A percentile compares a stretch with the other conserved stretches of the same genome.
Evolutionary conservation across 331 rosid species (phyloP).

Genomic region (Pyracantha coccinea): DNA sequence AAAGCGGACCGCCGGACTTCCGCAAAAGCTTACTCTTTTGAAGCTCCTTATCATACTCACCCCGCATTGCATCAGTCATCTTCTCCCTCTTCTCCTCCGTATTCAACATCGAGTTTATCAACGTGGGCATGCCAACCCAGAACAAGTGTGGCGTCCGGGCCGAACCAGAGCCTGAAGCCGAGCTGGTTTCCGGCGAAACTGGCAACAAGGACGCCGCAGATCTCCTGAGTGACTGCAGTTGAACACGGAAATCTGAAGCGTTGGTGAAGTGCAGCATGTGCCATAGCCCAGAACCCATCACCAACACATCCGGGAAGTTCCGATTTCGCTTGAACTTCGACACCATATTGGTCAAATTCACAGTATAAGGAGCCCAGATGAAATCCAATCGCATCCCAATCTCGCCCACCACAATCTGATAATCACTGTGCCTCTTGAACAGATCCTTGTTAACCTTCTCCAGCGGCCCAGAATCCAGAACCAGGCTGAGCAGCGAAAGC

Average conservation of each 20-base stretch:
- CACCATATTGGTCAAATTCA: conserved; percentile 57
- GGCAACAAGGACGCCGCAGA: conserved; percentile 49
- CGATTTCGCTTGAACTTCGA: conserved; percentile 38
- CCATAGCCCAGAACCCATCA: conserved; percentile 89
- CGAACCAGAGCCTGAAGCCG: conserved; percentile 36
- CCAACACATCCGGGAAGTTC: conserved; percentile 64
- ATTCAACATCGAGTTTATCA: conserved; percentile 81
- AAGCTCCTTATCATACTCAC: conserved; percentile 45
- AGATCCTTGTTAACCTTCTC: conserved; percentile 37
- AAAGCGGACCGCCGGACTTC: conserved; percentile 58
- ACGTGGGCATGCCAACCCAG: conserved; percentile 78
- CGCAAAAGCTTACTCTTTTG: conserved; percentile 46
- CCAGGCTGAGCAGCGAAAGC: conserved; percentile 41
- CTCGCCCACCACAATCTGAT: conserved; percentile 47
- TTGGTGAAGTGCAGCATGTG: conserved; percentile 70
- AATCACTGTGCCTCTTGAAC: conserved; percentile 74
- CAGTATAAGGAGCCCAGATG: conserved; percentile 73
- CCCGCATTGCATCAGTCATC: conserved; percentile 62
- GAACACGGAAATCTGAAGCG: conserved; percentile 44
- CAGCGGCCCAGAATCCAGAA: conserved; percentile 40
- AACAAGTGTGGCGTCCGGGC: conserved; percentile 67
- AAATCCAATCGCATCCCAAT: conserved; percentile 77
- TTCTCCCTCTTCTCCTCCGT: conserved; percentile 74
- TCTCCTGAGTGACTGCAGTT: conserved; percentile 32
- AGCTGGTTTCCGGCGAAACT: conserved; percentile 33